Percentiles rank a stretch among this genome's conserved stretches.
Evolutionary conservation across 192 early-diverging fungal species (phyloP).

Genomic region (Phycomyces blakesleeanus): DNA sequence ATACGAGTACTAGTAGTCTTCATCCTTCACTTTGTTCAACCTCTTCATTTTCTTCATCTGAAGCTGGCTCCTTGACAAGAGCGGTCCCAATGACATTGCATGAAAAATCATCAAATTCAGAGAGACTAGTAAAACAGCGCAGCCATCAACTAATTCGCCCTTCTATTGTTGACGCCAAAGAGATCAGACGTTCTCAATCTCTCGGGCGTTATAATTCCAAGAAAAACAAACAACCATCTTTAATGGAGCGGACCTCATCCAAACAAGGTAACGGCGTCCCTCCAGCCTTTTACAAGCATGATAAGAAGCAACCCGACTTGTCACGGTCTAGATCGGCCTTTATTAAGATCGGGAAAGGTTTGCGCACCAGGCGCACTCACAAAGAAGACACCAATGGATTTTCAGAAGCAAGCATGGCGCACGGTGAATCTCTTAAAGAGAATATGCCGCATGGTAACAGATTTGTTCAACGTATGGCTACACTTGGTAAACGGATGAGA

Average conservation of each 20-base stretch:
- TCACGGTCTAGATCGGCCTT: constrained; percentile 6
- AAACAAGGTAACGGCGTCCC: neutral
- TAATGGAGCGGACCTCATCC: constrained; percentile 11
- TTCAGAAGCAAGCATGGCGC: too few relatives aligned
- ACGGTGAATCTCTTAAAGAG: neutral
- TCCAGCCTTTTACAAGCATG: neutral
- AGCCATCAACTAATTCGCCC: neutral
- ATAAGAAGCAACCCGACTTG: neutral
- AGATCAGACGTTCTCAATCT: neutral
- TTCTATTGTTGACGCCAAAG: neutral
- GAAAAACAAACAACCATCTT: constrained; percentile 6
- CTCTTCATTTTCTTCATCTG: neutral
- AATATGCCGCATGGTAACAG: neutral
- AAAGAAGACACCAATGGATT: too few relatives aligned
- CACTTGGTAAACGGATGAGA: neutral
- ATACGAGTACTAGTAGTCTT: too few relatives aligned
- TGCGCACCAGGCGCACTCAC: neutral
- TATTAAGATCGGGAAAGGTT: constrained; percentile 15
- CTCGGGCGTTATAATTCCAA: neutral
- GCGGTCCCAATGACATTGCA: neutral
- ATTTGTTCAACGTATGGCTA: constrained; percentile 16
- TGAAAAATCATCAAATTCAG: neutral
- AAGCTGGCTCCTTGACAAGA: neutral
- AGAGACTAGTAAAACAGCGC: neutral
- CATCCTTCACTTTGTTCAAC: neutral